Evolutionary conservation across 2,329 filamentous ascomycete species (phyloP).

Genomic region (Calycina marina): DNA sequence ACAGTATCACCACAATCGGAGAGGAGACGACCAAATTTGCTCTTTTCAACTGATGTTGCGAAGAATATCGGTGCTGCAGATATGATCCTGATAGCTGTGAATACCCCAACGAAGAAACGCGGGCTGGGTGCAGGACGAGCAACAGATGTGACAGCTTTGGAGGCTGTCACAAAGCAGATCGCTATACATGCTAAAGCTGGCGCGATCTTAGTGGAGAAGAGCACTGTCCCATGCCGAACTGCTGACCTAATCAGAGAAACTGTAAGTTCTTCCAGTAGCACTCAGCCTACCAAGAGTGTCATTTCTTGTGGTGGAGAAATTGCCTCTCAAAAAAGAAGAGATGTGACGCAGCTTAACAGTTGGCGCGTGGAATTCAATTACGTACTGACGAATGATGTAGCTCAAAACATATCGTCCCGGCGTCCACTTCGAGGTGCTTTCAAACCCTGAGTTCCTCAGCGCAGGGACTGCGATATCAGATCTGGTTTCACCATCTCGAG

Average conservation of each 20-base stretch:
- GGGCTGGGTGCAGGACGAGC: slow-evolving; percentile 57
- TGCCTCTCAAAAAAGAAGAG: background rate
- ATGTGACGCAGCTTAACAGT: too few relatives aligned
- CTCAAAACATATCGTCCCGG: slow-evolving; percentile 44
- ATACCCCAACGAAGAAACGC: slow-evolving; percentile 62
- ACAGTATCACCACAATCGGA: slow-evolving; percentile 2
- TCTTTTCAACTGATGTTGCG: slow-evolving; percentile 57
- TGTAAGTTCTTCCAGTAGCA: slow-evolving; percentile 33
- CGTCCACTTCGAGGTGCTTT: slow-evolving; percentile 59
- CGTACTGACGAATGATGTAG: too few relatives aligned
- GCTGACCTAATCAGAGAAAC: slow-evolving; percentile 55
- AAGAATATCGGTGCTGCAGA: slow-evolving; percentile 51
- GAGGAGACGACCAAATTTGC: slow-evolving; percentile 39
- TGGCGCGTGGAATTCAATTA: too few relatives aligned
- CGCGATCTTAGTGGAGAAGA: slow-evolving; percentile 70
- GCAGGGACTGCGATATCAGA: slow-evolving; percentile 64
- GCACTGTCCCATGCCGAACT: slow-evolving; percentile 63
- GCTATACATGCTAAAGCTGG: slow-evolving; percentile 50
- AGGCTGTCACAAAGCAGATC: slow-evolving; percentile 53
- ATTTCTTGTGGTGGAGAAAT: background rate
- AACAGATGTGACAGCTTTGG: slow-evolving; percentile 58
- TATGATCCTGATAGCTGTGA: slow-evolving; percentile 61
- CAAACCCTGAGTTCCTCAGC: slow-evolving; percentile 70
- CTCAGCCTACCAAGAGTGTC: too few relatives aligned
- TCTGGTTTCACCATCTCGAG: slow-evolving; percentile 54